Conservation (phyloP, 306 rosid genomes). For the Gastrolobium bilobum region DNA sequence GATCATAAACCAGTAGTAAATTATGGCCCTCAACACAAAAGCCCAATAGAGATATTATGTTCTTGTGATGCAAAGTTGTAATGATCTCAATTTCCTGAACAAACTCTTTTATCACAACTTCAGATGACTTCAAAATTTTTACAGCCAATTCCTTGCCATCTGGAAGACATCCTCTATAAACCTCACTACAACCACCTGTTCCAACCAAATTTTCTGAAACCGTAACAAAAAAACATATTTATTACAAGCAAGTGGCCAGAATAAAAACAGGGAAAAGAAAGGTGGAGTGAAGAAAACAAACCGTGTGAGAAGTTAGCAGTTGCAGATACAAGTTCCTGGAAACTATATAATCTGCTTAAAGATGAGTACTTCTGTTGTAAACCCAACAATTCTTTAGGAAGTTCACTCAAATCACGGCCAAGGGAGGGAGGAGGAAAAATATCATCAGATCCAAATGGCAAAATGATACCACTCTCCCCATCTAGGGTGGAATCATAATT, state of each 20-base stretch:
- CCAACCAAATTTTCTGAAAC: constrained; percentile 86
- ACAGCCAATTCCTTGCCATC: constrained; percentile 92
- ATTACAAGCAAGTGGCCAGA: constrained; percentile 34
- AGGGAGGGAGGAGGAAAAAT: constrained; percentile 50
- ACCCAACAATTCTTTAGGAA: constrained; percentile 69
- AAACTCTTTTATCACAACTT: constrained; percentile 73
- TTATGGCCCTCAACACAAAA: constrained; percentile 74
- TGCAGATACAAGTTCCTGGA: constrained; percentile 80
- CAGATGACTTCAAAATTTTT: constrained; percentile 88
- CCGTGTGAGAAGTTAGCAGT: constrained; percentile 76
- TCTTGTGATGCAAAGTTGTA: constrained; percentile 80
- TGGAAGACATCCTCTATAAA: constrained; percentile 80
- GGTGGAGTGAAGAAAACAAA: constrained; percentile 46
- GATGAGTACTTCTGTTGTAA: constrained; percentile 76
- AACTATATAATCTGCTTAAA: constrained; percentile 70
- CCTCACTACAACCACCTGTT: constrained; percentile 89
- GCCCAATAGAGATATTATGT: constrained; percentile 83
- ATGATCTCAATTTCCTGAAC: constrained; percentile 87
- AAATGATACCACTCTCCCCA: constrained; percentile 73
- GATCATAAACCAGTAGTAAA: constrained; percentile 78
- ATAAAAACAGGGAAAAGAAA: constrained; percentile 37
- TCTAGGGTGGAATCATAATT: constrained; percentile 61
- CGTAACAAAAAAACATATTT: constrained; percentile 27
- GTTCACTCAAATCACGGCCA: constrained; percentile 47
- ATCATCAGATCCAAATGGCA: constrained; percentile 61